Conservation (phyloP, 345 rosid genomes). For the Camelina hispida region DNA sequence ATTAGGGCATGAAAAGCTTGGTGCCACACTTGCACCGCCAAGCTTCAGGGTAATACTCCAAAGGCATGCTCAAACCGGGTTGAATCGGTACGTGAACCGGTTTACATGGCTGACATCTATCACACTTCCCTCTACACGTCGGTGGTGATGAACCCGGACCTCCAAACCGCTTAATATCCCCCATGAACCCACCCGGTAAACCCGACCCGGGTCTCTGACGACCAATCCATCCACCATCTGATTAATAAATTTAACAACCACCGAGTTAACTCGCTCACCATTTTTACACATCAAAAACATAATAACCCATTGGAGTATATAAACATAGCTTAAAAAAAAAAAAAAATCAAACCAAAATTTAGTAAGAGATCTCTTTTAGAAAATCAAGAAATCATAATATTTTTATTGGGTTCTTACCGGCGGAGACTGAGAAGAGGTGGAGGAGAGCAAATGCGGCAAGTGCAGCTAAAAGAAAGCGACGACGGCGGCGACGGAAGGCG, state of each 20-base stretch:
- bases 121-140: constrained; percentile 88
- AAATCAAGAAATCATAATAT: not conserved
- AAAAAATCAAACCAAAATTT: not conserved
- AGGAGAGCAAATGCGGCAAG: constrained; percentile 60
- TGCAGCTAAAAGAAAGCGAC: constrained; percentile 37
- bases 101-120: constrained; percentile 74
- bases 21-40: constrained; percentile 97
- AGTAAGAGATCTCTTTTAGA: not conserved
- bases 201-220: constrained; percentile 40
- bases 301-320: not conserved
- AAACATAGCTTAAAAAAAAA: not conserved
- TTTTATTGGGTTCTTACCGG: constrained; percentile 6
- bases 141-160: constrained; percentile 91
- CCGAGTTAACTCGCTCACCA: constrained; percentile 30
- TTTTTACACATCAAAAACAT: constrained; percentile 4
- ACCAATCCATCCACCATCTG: constrained; percentile 46
- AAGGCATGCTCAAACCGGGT: constrained; percentile 67
- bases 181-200: constrained; percentile 34
- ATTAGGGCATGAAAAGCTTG: constrained; percentile 76
- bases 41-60: constrained; percentile 97
- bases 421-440: constrained; percentile 50
- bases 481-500: constrained; percentile 50
- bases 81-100: constrained; percentile 92
- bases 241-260: constrained; percentile 7
- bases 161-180: constrained; percentile 54